A percentile compares a stretch with the other conserved stretches of the same genome.
phyloP scores from a whole-genome alignment of 106 monocot genomes.

The Cymbidium sinense region DNA sequence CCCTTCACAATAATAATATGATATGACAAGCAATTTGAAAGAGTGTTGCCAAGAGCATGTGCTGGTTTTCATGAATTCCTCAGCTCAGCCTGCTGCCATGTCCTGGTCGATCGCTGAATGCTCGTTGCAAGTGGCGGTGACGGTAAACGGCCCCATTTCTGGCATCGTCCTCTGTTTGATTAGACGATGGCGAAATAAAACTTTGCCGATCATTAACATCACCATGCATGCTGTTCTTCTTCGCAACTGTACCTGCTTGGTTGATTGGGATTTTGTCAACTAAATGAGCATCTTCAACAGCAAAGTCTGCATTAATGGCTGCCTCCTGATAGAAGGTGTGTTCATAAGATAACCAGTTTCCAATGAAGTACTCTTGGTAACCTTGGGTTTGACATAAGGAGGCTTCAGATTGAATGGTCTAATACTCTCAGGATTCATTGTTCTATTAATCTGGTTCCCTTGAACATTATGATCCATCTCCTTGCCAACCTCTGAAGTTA shows the following conservation, averaged over 20 bases:
- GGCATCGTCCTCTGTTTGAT: slow-evolving; percentile 5
- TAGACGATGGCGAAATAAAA: neutral
- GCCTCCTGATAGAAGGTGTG: slow-evolving; percentile 30
- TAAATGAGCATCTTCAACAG: slow-evolving; percentile 5
- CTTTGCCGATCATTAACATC: neutral
- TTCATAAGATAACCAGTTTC: slow-evolving; percentile 12
- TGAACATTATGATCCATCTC: slow-evolving; percentile 7
- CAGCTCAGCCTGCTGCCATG: slow-evolving; percentile 6
- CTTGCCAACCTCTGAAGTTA: neutral
- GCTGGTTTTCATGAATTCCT: too few species aligned
- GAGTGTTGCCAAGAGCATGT: too few species aligned
- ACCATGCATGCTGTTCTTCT: slow-evolving; percentile 6
- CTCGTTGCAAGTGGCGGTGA: neutral
- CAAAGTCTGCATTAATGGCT: neutral
- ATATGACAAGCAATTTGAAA: too few species aligned
- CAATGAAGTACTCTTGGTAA: neutral
- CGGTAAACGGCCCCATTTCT: neutral
- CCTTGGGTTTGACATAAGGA: slow-evolving; percentile 40
- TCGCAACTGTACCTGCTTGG: neutral
- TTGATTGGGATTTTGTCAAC: neutral
- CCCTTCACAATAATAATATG: too few species aligned
- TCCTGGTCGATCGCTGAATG: slow-evolving; percentile 1
- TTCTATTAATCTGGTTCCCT: slow-evolving; percentile 11
- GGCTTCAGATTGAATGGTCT: slow-evolving; percentile 21
- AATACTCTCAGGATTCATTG: too few species aligned